Conservation (phyloP, 2,329 filamentous ascomycete species). For the Westerdykella aurantiaca region DNA sequence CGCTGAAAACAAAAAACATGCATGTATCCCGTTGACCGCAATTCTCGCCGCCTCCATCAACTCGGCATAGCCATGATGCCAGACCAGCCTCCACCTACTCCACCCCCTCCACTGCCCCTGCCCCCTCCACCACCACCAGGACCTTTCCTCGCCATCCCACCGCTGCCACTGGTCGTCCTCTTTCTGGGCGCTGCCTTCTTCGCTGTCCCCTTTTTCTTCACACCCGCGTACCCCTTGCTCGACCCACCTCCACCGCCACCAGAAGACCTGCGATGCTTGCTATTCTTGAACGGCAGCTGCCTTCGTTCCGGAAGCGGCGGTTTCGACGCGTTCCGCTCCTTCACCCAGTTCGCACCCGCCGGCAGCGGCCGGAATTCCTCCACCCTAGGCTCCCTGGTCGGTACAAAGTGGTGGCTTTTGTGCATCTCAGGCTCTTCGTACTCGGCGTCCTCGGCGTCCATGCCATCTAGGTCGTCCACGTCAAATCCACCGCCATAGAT, state of each 20-base stretch:
- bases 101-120: conserved; percentile 1
- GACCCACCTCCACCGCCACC: not conserved
- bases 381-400: conserved; percentile 19
- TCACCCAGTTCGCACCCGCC: not conserved
- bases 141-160: not conserved
- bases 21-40: not conserved
- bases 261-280: conserved; percentile 3
- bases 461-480: conserved; percentile 19
- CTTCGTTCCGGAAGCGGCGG: conserved; percentile 1
- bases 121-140: conserved; percentile 5
- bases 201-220: conserved; percentile 7
- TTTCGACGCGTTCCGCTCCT: not conserved
- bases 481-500: conserved; percentile 1
- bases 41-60: not conserved
- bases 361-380: conserved; percentile 21
- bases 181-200: conserved; percentile 2
- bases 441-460: conserved; percentile 18
- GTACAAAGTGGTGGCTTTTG: conserved; percentile 28
- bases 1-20: too few species aligned
- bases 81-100: conserved; percentile 1
- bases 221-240: conserved; percentile 2
- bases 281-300: not conserved
- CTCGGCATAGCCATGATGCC: conserved; percentile 9
- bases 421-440: conserved; percentile 15
- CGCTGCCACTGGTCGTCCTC: conserved; percentile 1